Percentiles rank a stretch among this genome's conserved stretches.
phyloP scores from a whole-genome alignment of 257 asterid species.

The Salvia hispanica region DNA sequence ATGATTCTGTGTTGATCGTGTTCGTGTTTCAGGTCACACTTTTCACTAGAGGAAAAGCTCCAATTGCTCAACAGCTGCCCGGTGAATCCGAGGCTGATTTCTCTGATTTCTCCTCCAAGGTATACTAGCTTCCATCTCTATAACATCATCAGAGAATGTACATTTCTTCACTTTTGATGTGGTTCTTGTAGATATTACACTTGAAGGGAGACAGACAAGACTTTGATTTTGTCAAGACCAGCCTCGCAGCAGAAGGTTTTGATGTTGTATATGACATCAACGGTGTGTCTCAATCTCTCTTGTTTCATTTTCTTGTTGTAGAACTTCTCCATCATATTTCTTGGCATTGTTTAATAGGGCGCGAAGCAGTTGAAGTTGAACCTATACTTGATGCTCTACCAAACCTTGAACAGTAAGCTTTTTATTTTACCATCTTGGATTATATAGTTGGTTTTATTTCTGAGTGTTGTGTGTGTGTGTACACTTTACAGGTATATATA shows the following conservation, averaged over 20 bases:
- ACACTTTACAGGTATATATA: conserved; percentile 27
- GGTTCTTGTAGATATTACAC: conserved; percentile 66
- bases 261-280: conserved; percentile 95
- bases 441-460: neutral
- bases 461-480: neutral
- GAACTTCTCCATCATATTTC: neutral
- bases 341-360: conserved; percentile 52
- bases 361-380: conserved; percentile 90
- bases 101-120: conserved; percentile 79
- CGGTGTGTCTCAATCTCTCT: conserved; percentile 42
- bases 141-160: no score
- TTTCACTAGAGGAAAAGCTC: conserved; percentile 97
- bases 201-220: conserved; percentile 93
- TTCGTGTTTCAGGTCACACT: conserved; percentile 67
- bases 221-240: conserved; percentile 85
- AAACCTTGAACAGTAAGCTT: conserved; percentile 83
- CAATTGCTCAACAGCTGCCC: conserved; percentile 86
- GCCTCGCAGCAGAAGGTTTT: conserved; percentile 85
- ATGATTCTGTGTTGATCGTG: neutral
- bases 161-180: neutral
- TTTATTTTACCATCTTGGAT: neutral
- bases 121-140: conserved; percentile 16
- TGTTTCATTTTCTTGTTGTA: neutral
- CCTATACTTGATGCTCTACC: conserved; percentile 92
- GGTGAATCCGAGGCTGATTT: conserved; percentile 82